phyloP scores from a whole-genome alignment of 805 yeast species.

The Schwanniomyces vanrijiae region DNA sequence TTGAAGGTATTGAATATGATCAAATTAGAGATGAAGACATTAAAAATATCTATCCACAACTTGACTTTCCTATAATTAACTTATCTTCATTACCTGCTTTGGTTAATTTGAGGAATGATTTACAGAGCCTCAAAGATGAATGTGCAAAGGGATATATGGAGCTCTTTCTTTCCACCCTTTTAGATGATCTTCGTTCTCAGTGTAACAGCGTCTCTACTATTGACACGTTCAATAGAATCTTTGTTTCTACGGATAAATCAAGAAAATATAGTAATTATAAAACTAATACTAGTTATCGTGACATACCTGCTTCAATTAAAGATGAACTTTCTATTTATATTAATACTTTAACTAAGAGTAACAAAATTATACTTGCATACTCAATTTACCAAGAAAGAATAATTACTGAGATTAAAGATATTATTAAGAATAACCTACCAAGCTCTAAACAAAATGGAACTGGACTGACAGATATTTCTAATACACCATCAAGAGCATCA shows the following conservation, averaged over 20 bases:
- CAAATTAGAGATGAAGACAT: conserved; percentile 16
- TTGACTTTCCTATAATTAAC: conserved; percentile 36
- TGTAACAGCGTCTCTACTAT: conserved; percentile 47
- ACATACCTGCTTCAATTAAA: conserved; percentile 41
- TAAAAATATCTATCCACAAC: conserved; percentile 17
- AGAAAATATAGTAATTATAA: conserved; percentile 15
- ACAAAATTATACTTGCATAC: conserved; percentile 61
- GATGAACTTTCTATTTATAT: conserved; percentile 46
- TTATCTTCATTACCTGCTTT: conserved; percentile 52
- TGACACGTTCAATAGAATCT: conserved; percentile 54
- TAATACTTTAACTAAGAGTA: conserved; percentile 59
- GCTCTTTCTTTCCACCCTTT: conserved; percentile 53
- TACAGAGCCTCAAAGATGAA: conserved; percentile 56
- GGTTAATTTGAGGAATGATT: conserved; percentile 47
- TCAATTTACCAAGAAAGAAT: conserved; percentile 65
- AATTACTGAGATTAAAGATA: conserved; percentile 67
- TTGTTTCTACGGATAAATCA: conserved; percentile 24
- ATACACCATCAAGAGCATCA: conserved; percentile 27
- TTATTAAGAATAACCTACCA: conserved; percentile 69
- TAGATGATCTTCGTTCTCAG: conserved; percentile 62
- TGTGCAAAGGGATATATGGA: conserved; percentile 70
- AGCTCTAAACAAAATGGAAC: conserved; percentile 16
- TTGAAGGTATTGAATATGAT: conserved; percentile 28
- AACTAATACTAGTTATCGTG: conserved; percentile 36
- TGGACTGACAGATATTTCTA: conserved; percentile 22